Evolutionary conservation across 805 yeast species (phyloP), one percentile per base, ranked within the genome.

Genomic region (Komagataella phaffii): DNA sequence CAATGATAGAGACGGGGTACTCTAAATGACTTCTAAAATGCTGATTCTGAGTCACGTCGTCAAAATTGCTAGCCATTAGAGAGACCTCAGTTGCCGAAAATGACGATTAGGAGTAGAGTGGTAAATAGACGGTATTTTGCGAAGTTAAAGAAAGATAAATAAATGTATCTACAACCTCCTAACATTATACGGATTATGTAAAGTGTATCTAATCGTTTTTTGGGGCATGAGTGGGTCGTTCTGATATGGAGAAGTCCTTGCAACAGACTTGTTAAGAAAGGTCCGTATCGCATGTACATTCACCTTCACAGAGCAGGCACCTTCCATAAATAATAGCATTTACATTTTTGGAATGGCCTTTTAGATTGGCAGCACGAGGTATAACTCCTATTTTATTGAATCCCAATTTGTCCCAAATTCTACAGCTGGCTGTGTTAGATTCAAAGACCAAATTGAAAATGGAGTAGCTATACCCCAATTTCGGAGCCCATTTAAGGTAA

Each of bases 401-500:
- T 1, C 95, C 95, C 23, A 90, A 71, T 1, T 70, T 58, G 50
- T 89, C 96, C 97, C 98, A 90, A 51, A 86, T 83, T 59, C 69
- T 74, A 58, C 72, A 63, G 59, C 95, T 85, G 2, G 89, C 96
- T 3, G 67, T 69, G 61, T 90, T 90, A 2, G 89, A 81, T 49
- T 74, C 93, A 61, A 83, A 90, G 0, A 90, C 98, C 49, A 90
- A 72, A 64, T 90, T 90, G 73, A 86, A 90, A 12, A 90, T 91
- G 6, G 91, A 83, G 60, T 87, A 87, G 5, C 74, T 78, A 65
- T 83, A 90, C 0, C 96, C 96, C 36, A 90, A 66, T 49, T 73
- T 59, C 0, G 95, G 90, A 0, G 93, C 96, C 79, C 83, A 80
- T 50, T 67, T 62, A 47, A 88, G 61, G 61, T 86, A 90, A 46